A percentile compares a stretch with the other conserved stretches of the same genome.
These are phyloP conservation scores for Pythium insidiosum DNA, from an alignment of 352 stramenopile species.

Conservation along the genomic window DNA sequence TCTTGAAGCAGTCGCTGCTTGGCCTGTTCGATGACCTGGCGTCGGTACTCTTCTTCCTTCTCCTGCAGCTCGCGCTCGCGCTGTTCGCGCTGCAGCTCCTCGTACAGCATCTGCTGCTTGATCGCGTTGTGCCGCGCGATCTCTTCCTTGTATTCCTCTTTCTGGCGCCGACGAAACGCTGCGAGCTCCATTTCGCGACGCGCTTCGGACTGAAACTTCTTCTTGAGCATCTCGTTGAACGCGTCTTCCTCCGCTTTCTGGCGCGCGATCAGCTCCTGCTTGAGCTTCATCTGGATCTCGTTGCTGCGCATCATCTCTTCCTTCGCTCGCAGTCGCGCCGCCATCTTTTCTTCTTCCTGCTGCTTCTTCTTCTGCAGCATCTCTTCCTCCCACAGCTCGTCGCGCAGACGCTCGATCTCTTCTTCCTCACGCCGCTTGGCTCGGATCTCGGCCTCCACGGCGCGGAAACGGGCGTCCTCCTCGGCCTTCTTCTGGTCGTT, in stretches of 20 bases:
- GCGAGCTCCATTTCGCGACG: conserved; percentile 57
- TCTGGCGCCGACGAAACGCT: conserved; percentile 45
- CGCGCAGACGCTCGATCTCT: conserved; percentile 80
- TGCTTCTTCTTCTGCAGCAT: conserved; percentile 62
- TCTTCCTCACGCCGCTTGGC: conserved; percentile 75
- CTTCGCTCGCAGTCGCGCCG: conserved; percentile 58
- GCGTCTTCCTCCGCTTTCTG: conserved; percentile 58
- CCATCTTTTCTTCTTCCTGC: conserved; percentile 64
- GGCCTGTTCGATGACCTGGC: conserved; percentile 80
- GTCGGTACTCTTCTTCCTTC: conserved; percentile 73
- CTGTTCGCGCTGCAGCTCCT: conserved; percentile 71
- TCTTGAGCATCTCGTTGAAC: conserved; percentile 60
- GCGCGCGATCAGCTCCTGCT: conserved; percentile 39
- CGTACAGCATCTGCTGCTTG: conserved; percentile 70
- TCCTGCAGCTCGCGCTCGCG: conserved; percentile 52
- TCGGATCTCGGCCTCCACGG: conserved; percentile 82
- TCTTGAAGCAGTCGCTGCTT: conserved; percentile 78
- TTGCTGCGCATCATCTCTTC: conserved; percentile 87
- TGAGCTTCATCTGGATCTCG: conserved; percentile 47
- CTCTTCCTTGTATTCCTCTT: conserved; percentile 59
- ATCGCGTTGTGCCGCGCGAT: conserved; percentile 41
- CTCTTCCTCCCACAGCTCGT: conserved; percentile 92
- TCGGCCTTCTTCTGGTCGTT: conserved; percentile 58
- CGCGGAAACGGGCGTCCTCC: conserved; percentile 61
- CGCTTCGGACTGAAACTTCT: conserved; percentile 55